Conservation (phyloP, 1,139 yeast species). For the Geotrichum fermentans region DNA sequence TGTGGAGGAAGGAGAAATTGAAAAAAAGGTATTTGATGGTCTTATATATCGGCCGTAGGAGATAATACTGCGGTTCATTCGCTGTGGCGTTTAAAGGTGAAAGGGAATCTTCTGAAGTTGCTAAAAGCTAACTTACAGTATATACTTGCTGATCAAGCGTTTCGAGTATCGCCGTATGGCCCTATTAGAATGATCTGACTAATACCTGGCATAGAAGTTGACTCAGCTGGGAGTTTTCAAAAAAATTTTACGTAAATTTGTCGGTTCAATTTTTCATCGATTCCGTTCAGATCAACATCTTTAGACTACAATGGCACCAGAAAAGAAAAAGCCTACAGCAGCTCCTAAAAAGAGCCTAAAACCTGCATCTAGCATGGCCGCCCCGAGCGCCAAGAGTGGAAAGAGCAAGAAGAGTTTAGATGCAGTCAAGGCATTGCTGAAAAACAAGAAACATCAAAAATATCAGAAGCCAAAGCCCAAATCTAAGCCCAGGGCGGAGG, state of each 20-base stretch:
- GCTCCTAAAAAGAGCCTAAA: neutral
- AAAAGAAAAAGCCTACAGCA: neutral
- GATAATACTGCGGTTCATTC: too few relatives aligned
- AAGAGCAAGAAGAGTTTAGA: neutral
- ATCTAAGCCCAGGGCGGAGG: neutral
- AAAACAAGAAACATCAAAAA: neutral
- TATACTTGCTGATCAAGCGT: too few relatives aligned
- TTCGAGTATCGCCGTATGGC: too few relatives aligned
- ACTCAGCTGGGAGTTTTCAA: too few relatives aligned
- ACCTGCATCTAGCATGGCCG: neutral
- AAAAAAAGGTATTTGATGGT: neutral
- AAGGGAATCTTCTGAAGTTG: neutral
- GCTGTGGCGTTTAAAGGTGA: neutral
- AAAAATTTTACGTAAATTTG: too few relatives aligned
- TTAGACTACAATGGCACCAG: conserved; percentile 10
- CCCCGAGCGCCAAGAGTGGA: neutral
- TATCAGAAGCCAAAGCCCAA: neutral
- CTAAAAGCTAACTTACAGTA: too few relatives aligned
- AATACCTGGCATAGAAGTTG: too few relatives aligned
- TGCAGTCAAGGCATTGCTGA: conserved; percentile 4
- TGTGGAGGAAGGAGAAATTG: neutral
- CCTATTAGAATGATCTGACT: too few relatives aligned
- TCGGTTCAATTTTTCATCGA: too few relatives aligned
- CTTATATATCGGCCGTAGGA: neutral
- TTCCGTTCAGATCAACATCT: too few relatives aligned